Percentiles rank a stretch among this genome's conserved stretches.
Evolutionary conservation across 208 protist genomes (phyloP).

Genomic region (Herpetomonas tarakana): DNA sequence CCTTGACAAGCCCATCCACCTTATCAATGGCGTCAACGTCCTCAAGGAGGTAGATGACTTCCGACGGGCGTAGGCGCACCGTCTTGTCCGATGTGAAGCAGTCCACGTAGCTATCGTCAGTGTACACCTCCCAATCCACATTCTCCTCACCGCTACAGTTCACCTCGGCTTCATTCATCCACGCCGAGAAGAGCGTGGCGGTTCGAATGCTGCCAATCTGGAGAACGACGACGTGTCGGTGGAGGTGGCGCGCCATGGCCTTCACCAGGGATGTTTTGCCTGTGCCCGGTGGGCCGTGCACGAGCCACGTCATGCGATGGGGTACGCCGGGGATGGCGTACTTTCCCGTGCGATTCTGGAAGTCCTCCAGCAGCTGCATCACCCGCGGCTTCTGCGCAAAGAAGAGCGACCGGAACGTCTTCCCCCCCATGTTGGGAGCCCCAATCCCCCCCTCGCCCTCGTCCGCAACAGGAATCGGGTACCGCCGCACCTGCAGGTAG

Average conservation of each 20-base stretch:
- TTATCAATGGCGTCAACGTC: slow-evolving; percentile 72
- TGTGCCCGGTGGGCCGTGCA: slow-evolving; percentile 92
- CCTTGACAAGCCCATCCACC: slow-evolving; percentile 9
- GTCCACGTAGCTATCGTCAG: neutral
- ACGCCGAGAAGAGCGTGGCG: slow-evolving; percentile 46
- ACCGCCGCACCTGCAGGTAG: slow-evolving; percentile 1
- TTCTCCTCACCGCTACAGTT: slow-evolving; percentile 21
- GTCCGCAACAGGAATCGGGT: neutral
- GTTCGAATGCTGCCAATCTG: slow-evolving; percentile 69
- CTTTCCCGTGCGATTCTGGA: slow-evolving; percentile 49
- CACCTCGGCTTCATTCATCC: slow-evolving; percentile 45
- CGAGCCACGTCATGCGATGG: slow-evolving; percentile 70
- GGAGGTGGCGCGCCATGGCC: slow-evolving; percentile 69
- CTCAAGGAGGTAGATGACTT: slow-evolving; percentile 82
- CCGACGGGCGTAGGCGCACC: slow-evolving; percentile 26
- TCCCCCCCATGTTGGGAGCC: slow-evolving; percentile 16
- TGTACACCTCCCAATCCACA: slow-evolving; percentile 4
- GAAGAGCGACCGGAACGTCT: slow-evolving; percentile 77
- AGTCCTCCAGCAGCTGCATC: slow-evolving; percentile 63
- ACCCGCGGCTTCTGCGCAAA: slow-evolving; percentile 74
- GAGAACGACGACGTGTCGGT: slow-evolving; percentile 70
- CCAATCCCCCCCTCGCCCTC: slow-evolving; percentile 6
- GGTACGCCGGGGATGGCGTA: slow-evolving; percentile 68
- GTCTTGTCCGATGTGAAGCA: neutral
- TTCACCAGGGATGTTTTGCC: slow-evolving; percentile 92